phyloP scores from a whole-genome alignment of 192 early-diverging fungal species.

The Backusella westeae region DNA sequence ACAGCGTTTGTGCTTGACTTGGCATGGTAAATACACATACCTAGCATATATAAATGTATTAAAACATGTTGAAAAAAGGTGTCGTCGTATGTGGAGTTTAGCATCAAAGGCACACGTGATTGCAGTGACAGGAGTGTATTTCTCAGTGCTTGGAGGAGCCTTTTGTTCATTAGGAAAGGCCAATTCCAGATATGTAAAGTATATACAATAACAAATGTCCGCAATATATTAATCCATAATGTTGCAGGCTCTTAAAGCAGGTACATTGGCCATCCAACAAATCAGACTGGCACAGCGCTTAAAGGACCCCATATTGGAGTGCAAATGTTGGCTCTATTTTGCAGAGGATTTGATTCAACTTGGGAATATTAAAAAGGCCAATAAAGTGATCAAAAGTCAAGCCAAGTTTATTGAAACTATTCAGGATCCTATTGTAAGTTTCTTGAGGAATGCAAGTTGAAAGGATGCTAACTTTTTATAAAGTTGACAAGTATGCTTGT shows the following conservation, averaged over 20 bases:
- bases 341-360: slow-evolving; percentile 41
- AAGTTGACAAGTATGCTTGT: slow-evolving; percentile 6
- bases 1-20: neutral
- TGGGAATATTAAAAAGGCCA: slow-evolving; percentile 25
- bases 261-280: slow-evolving; percentile 33
- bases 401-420: neutral
- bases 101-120: slow-evolving; percentile 16
- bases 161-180: slow-evolving; percentile 42
- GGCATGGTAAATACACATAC: neutral
- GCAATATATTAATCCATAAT: neutral
- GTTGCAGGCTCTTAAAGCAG: slow-evolving; percentile 36
- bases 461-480: neutral
- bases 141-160: slow-evolving; percentile 42
- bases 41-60: neutral
- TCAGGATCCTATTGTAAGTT: slow-evolving; percentile 11
- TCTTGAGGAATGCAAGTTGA: too few species aligned
- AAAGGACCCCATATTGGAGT: slow-evolving; percentile 37
- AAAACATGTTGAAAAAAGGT: neutral
- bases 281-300: slow-evolving; percentile 36
- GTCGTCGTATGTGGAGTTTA: slow-evolving; percentile 7
- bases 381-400: slow-evolving; percentile 28
- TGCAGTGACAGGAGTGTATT: slow-evolving; percentile 37
- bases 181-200: slow-evolving; percentile 31
- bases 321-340: slow-evolving; percentile 47
- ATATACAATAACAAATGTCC: neutral